Percentiles rank a stretch among this genome's conserved stretches.
Conservation (phyloP, 257 asterid species). For the Oldenlandia corymbosa region DNA sequence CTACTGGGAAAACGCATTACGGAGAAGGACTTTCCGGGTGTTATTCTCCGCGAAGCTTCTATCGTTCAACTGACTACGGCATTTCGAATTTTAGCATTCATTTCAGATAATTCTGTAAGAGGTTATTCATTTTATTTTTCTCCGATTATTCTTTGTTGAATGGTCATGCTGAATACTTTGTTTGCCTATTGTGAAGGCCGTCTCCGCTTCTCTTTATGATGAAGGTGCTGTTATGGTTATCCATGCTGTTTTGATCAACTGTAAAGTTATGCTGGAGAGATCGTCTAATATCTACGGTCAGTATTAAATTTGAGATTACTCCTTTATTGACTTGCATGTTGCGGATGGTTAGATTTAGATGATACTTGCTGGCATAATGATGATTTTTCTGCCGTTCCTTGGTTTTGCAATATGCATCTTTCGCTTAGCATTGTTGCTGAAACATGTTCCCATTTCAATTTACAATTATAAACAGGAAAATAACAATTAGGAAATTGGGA, state of each 20-base stretch:
- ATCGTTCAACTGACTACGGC: conserved; percentile 87
- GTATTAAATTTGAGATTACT: conserved; percentile 18
- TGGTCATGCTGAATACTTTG: conserved; percentile 9
- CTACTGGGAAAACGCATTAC: conserved; percentile 88
- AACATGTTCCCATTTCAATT: conserved; percentile 1
- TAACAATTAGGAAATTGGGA: neutral
- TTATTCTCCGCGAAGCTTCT: conserved; percentile 80
- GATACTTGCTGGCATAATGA: neutral
- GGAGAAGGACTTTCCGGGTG: conserved; percentile 90
- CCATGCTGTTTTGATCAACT: conserved; percentile 88
- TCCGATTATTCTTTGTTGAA: neutral
- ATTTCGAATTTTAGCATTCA: conserved; percentile 78
- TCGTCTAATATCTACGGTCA: conserved; percentile 85
- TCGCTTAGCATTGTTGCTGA: neutral
- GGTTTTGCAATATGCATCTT: neutral
- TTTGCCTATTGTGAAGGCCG: conserved; percentile 52
- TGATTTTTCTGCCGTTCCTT: neutral
- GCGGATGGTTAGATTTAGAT: neutral
- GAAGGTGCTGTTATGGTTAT: conserved; percentile 95
- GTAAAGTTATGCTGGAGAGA: conserved; percentile 91
- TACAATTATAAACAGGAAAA: neutral
- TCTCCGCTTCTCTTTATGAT: conserved; percentile 80
- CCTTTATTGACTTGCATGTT: neutral
- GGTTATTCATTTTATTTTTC: neutral
- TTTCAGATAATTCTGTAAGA: conserved; percentile 78